Conservation (phyloP, 768 basidiomycete genomes). For the Auriculariales sp. region DNA sequence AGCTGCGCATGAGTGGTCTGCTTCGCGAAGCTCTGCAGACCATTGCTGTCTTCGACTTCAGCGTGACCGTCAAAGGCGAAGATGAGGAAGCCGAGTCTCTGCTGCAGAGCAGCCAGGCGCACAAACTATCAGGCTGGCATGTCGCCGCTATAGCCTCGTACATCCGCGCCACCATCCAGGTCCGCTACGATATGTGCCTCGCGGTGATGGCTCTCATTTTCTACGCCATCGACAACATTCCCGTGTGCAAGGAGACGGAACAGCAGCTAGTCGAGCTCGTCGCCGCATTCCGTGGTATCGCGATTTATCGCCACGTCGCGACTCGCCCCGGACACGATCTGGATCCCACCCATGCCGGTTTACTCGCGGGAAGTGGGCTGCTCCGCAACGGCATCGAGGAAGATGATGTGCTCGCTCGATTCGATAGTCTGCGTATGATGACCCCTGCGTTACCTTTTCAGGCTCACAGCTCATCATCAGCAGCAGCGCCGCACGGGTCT, state of each 20-base stretch:
- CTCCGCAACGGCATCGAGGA: constrained; percentile 16
- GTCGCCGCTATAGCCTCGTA: constrained; percentile 50
- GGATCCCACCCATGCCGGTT: constrained; percentile 12
- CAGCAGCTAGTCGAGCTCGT: constrained; percentile 56
- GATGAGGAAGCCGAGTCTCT: constrained; percentile 44
- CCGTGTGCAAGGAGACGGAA: constrained; percentile 50
- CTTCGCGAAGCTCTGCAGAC: constrained; percentile 48
- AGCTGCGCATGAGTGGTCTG: too few relatives aligned
- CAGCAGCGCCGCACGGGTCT: constrained; percentile 26
- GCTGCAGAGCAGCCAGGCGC: constrained; percentile 21
- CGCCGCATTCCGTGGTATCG: constrained; percentile 64
- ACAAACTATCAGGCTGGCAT: constrained; percentile 43
- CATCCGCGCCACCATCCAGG: constrained; percentile 43
- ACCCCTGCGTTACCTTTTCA: background rate
- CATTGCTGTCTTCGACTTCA: constrained; percentile 53
- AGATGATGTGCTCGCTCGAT: constrained; percentile 38
- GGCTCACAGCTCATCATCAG: constrained; percentile 30
- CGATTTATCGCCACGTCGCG: constrained; percentile 49
- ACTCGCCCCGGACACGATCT: constrained; percentile 39
- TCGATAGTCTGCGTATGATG: constrained; percentile 27
- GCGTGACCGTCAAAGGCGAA: constrained; percentile 55
- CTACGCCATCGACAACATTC: too few relatives aligned
- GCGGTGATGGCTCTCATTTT: constrained; percentile 52
- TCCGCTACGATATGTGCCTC: constrained; percentile 62
- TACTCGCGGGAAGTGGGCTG: constrained; percentile 1